phyloP scores from a whole-genome alignment of 2,329 filamentous ascomycete species.

The Penicillium aurantiogriseum region DNA sequence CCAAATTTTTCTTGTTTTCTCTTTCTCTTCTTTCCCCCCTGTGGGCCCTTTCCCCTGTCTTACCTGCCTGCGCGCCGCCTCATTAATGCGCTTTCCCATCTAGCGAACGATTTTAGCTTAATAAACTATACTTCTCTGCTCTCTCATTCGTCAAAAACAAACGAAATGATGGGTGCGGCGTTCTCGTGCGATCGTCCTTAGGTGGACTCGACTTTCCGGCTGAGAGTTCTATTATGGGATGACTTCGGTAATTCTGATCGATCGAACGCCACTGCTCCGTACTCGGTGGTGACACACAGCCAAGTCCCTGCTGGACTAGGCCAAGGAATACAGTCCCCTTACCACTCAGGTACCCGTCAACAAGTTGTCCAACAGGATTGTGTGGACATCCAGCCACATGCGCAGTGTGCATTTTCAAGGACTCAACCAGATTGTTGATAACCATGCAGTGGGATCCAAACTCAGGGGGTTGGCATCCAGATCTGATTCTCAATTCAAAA shows the following conservation, averaged over 20 bases:
- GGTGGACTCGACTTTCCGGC: neutral
- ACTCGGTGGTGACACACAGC: neutral
- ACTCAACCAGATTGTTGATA: neutral
- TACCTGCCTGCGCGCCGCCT: neutral
- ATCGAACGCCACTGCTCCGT: slow-evolving; percentile 6
- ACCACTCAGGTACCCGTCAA: neutral
- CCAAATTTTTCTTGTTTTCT: neutral
- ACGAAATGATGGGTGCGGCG: neutral
- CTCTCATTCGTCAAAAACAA: neutral
- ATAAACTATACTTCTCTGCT: neutral
- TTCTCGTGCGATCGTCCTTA: neutral
- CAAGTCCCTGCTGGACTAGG: neutral
- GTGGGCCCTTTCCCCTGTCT: slow-evolving; percentile 9
- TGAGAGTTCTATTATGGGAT: neutral
- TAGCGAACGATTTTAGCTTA: neutral
- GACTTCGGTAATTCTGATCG: slow-evolving; percentile 2
- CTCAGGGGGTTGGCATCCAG: neutral
- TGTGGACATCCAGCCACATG: neutral
- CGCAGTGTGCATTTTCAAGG: neutral
- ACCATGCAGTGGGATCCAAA: neutral
- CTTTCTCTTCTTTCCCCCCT: neutral
- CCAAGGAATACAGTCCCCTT: neutral
- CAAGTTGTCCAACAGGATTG: neutral
- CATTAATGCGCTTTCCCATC: neutral
- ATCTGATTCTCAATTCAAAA: neutral